Base-by-base conservation (phyloP, 768 basidiomycete genomes). In the Pleurotus tuber-regium region DNA sequence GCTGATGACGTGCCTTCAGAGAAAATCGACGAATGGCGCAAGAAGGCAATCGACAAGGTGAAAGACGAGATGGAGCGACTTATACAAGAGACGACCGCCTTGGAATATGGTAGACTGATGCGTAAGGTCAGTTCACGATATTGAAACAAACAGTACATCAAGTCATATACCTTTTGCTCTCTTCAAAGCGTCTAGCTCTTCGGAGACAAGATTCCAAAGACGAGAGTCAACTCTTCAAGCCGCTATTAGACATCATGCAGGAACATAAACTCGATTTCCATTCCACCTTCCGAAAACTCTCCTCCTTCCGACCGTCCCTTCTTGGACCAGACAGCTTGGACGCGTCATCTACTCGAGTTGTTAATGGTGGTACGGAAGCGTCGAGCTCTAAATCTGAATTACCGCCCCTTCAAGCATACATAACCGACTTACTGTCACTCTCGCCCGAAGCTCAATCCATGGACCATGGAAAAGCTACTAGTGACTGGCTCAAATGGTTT, bases 201-300 rank as follows among this genome's bases (percentile, higher is more conserved):
- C 76, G 78, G 38, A 74, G 72, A n/a, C 57, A 70, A 24, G 74
- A 80, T 19, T 50, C 72, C 2, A 70, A 65, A 1, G 93, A 97
- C 68, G 85, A 89, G 51, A 61, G 69, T 1, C 59, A 65, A 30
- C 62, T 95, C 35, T 73, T 86, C 55, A 76, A 76, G 6, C 86
- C 87, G 1, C 75, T 95, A 35, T 74, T 98, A n/a, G 73, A 80
- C 33, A 66, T 95, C 28, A 79, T 98, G 70, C 80, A 86, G 51
- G 64, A 66, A 1, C 81, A 93, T 56, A 72, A 74, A 43, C 75
- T 98, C n/a, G 97, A 98, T 69, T 96, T 93, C 69, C 85, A 93
- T 61, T 76, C 80, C 11, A 87, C 92, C 2, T 92, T 98, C 77
- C 83, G 96, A 21, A 72, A 66, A 3, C 72, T 99, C 7, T 72